A percentile compares a stretch with the other conserved stretches of the same genome.
These are phyloP conservation scores for Aschersonia sp. DNA, from an alignment of 2,329 filamentous ascomycete species.

Conservation along the genomic window DNA sequence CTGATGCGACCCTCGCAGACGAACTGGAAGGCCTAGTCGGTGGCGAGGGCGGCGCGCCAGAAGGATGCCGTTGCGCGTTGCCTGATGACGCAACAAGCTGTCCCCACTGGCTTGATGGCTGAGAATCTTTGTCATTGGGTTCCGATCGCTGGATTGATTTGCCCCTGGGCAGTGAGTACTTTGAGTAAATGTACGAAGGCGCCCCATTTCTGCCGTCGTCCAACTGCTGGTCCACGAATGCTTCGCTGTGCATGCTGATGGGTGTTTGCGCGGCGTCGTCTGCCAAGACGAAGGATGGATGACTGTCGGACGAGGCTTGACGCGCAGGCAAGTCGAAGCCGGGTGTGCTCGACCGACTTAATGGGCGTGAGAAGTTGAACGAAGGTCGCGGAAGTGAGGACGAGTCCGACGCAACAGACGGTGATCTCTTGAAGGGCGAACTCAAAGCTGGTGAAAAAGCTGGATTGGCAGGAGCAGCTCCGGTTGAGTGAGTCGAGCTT, in stretches of 20 bases:
- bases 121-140: constrained; percentile 35
- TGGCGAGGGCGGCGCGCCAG: constrained; percentile 42
- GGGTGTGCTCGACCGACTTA: constrained; percentile 58
- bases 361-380: constrained; percentile 87
- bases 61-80: constrained; percentile 26
- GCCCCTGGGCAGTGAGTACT: constrained; percentile 70
- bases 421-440: constrained; percentile 54
- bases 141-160: constrained; percentile 61
- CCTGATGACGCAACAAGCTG: constrained; percentile 28
- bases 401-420: constrained; percentile 70
- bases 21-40: constrained; percentile 46
- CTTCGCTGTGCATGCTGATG: constrained; percentile 57
- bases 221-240: constrained; percentile 38
- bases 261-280: constrained; percentile 56
- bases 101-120: constrained; percentile 48
- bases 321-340: constrained; percentile 41
- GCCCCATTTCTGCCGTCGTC: constrained; percentile 36
- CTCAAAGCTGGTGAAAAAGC: constrained; percentile 42
- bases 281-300: constrained; percentile 45
- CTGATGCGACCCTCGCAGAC: constrained; percentile 22
- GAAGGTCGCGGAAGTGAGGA: constrained; percentile 60
- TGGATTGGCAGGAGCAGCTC: constrained; percentile 26
- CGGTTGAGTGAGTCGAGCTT: constrained; percentile 51
- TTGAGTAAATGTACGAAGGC: constrained; percentile 75
- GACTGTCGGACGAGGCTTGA: constrained; percentile 53